Evolutionary conservation across 305 asterid genomes (phyloP).

Genomic region (Fraxinus platypoda): DNA sequence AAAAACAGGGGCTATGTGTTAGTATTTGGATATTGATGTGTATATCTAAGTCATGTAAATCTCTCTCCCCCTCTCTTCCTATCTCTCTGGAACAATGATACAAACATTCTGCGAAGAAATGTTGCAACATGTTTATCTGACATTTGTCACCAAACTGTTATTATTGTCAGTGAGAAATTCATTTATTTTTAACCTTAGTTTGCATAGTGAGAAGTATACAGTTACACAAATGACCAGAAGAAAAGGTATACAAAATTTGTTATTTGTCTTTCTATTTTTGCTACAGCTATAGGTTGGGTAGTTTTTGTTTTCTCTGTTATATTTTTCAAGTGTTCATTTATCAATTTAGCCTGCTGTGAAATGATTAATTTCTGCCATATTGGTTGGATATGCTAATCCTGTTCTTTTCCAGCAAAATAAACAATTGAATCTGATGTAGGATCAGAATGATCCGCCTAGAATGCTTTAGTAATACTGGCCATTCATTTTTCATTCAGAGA

Average conservation of each 20-base stretch:
- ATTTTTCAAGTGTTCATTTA: background rate
- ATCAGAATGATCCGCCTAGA: background rate
- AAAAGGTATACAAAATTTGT: background rate
- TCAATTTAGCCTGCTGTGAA: background rate
- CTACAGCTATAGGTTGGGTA: background rate
- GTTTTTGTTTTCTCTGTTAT: background rate
- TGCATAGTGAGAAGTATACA: background rate
- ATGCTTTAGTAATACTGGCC: background rate
- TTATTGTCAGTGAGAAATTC: background rate
- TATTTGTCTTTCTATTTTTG: background rate
- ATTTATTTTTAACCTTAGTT: background rate
- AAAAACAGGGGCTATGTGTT: background rate
- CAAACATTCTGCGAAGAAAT: background rate
- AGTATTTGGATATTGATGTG: background rate
- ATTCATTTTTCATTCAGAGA: constrained; percentile 37
- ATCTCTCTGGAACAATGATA: background rate
- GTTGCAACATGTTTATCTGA: background rate
- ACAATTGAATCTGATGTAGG: background rate
- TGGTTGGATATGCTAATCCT: background rate
- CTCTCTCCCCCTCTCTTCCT: background rate
- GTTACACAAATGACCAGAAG: background rate
- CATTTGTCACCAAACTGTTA: background rate
- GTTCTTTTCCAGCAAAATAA: background rate
- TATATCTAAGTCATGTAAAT: background rate
- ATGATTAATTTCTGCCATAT: background rate